Base-by-base conservation (phyloP, 2,329 filamentous ascomycete species). In the Penicillium hordei region DNA sequence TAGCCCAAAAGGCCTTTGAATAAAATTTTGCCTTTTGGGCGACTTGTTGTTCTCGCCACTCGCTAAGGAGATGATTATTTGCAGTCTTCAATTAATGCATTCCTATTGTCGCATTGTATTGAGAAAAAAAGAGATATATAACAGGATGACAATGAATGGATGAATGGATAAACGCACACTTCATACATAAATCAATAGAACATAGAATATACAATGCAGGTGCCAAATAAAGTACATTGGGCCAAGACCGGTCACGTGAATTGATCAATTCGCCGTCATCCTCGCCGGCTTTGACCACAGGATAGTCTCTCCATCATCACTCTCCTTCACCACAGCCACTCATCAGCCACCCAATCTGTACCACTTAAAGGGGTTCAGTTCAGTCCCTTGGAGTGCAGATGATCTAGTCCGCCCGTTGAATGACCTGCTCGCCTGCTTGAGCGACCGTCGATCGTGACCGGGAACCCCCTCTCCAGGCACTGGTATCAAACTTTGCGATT, bases 361-460 rank as follows among this genome's bases (percentile, higher is more conserved):
- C 54, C 55, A 54, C 52, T 57, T 46, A 40, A 56, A 46, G 55
- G 60, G 52, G 58, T 59, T 59, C 50, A 52, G 34, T 34, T 60
- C 52, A 55, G 55, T 54, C 58, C 40, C 56, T 60, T 73, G 70
- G 68, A 70, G 72, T 73, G 70, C 65, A 69, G 67, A 70, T 65
- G 66, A 65, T 68, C 58, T 72, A 68, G 61, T 61, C 59, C 61
- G 68, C 60, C 66, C 64, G 68, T 68, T 61, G 63, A 70, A 69
- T 66, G 67, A 71, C 64, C 60, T 70, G 65, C 63, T 71, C 67
- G 68, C 64, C 66, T 63, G 67, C 65, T 65, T 68, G 69, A 73
- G 71, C 70, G 68, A 68, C 64, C 64, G 67, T 70, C 70, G 68
- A 68, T 59, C 63, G 65, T 71, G 65, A 65, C 66, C 67, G 62